Percentiles rank a stretch among this genome's conserved stretches.
phyloP scores from a whole-genome alignment of 2,329 filamentous ascomycete species.

The Hortaea werneckii region DNA sequence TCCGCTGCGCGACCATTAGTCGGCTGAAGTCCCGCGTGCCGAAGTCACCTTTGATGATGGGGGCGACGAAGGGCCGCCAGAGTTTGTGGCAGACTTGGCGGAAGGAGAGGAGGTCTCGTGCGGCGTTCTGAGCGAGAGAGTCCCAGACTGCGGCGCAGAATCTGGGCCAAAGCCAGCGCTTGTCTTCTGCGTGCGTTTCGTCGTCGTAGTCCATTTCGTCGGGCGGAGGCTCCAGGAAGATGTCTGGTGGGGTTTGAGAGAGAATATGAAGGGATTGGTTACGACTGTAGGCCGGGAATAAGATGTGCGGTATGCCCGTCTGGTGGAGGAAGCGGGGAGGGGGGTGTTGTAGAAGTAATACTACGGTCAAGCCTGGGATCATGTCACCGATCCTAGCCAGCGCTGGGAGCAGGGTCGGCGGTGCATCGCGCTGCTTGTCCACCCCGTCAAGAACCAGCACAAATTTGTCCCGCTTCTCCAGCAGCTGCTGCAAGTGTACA shows the following conservation, averaged over 20 bases:
- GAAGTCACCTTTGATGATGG: conserved; percentile 64
- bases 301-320: conserved; percentile 62
- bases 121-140: conserved; percentile 68
- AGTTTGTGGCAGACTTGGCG: conserved; percentile 59
- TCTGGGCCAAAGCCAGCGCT: conserved; percentile 62
- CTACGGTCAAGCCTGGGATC: conserved; percentile 63
- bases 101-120: conserved; percentile 67
- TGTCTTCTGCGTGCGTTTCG: conserved; percentile 45
- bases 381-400: conserved; percentile 77
- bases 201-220: conserved; percentile 37
- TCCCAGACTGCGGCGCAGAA: conserved; percentile 84
- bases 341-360: conserved; percentile 68
- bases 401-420: conserved; percentile 67
- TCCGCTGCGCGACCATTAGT: conserved; percentile 60
- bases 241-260: conserved; percentile 42
- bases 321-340: conserved; percentile 59
- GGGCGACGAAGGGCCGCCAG: conserved; percentile 77
- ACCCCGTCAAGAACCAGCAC: conserved; percentile 81
- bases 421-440: conserved; percentile 71
- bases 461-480: conserved; percentile 52
- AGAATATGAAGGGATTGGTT: conserved; percentile 70
- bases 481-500: conserved; percentile 58
- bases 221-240: conserved; percentile 29
- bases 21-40: conserved; percentile 73
- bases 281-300: conserved; percentile 78